A percentile compares a stretch with the other conserved stretches of the same genome.
phyloP scores from a whole-genome alignment of 352 stramenopile genomes.

The Globisporangium radiosum region DNA sequence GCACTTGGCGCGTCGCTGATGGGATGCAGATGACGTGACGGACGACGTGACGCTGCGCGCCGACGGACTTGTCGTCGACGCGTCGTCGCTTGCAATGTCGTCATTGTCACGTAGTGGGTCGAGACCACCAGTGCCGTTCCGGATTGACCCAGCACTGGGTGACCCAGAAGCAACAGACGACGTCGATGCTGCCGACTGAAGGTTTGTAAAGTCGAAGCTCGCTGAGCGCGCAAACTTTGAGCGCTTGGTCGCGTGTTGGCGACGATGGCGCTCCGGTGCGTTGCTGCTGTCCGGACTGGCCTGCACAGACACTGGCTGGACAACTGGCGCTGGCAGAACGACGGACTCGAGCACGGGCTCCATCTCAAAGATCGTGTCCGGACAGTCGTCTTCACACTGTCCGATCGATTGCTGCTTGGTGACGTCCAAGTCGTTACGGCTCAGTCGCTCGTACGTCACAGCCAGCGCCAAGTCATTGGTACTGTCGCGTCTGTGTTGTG shows the following conservation, averaged over 20 bases:
- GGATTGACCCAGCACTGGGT: no score
- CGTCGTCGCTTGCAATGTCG: slow-evolving; percentile 1
- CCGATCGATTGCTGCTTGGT: background rate
- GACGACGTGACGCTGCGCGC: background rate
- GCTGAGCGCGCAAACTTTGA: slow-evolving; percentile 63
- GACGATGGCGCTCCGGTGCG: slow-evolving; percentile 2
- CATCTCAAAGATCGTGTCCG: slow-evolving; percentile 12
- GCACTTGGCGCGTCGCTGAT: slow-evolving; percentile 31
- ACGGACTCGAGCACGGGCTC: slow-evolving; percentile 9
- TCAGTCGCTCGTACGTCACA: background rate
- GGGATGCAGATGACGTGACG: background rate
- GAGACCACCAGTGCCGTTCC: no score
- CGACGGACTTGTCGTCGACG: no score
- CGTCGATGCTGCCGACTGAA: slow-evolving; percentile 17
- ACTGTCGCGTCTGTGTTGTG: background rate
- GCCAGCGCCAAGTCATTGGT: background rate
- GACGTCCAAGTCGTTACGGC: slow-evolving; percentile 15
- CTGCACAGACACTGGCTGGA: background rate
- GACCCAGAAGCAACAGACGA: no score
- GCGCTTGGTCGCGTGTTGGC: slow-evolving; percentile 19
- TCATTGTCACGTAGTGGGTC: background rate
- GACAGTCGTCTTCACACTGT: slow-evolving; percentile 9
- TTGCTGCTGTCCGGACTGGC: background rate
- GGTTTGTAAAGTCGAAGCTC: slow-evolving; percentile 66
- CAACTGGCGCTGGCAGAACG: slow-evolving; percentile 1